These are phyloP conservation scores for Cryptococcus sp. DNA, from an alignment of 1,284 basidiomycete genomes.

Conservation along the genomic window DNA sequence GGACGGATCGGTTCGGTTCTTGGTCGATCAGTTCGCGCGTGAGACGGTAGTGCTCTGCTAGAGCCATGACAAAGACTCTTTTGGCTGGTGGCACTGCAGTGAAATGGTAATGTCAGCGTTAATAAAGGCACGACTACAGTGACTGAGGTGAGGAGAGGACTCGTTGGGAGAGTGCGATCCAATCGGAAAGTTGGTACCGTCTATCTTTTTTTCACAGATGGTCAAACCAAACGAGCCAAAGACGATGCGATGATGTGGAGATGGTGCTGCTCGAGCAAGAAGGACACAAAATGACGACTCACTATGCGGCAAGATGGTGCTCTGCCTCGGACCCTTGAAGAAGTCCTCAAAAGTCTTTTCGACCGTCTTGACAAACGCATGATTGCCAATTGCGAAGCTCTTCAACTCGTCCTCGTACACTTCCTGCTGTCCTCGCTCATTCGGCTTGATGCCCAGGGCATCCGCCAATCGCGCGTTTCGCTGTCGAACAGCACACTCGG, in stretches of 20 bases:
- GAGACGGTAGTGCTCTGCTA: constrained; percentile 76
- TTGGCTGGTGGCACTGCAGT: constrained; percentile 64
- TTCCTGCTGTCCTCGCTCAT: constrained; percentile 45
- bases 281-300: constrained; percentile 14
- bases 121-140: neutral
- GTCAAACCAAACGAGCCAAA: no score
- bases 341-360: constrained; percentile 81
- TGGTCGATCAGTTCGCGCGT: constrained; percentile 80
- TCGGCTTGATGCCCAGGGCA: constrained; percentile 71
- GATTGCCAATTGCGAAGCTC: constrained; percentile 63
- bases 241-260: no score
- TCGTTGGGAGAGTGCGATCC: no score
- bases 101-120: constrained; percentile 13
- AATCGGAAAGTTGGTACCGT: no score
- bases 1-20: constrained; percentile 74
- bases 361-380: constrained; percentile 68
- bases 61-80: constrained; percentile 73
- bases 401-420: constrained; percentile 67
- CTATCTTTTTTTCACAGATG: no score
- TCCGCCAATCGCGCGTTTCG: constrained; percentile 83
- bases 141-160: neutral
- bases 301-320: constrained; percentile 76
- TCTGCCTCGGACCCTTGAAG: constrained; percentile 66
- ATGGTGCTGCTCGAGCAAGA: neutral
- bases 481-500: constrained; percentile 77